A percentile compares a stretch with the other conserved stretches of the same genome.
Conservation (phyloP, 495 filamentous ascomycete genomes). For the Cenococcum geophilum region DNA sequence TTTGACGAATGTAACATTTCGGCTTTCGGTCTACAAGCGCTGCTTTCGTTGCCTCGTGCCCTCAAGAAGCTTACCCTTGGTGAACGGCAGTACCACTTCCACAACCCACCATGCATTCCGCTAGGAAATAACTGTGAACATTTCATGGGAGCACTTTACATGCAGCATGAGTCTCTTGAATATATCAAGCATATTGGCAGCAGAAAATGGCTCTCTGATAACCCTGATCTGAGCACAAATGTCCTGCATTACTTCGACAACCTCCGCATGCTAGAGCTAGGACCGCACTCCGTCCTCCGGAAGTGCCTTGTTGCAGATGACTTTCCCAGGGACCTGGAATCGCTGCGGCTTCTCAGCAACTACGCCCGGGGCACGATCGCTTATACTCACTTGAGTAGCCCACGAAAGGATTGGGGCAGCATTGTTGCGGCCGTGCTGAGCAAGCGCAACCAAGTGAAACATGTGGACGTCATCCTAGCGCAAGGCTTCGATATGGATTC, state of each 20-base stretch:
- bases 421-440: neutral
- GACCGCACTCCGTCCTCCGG: constrained; percentile 10
- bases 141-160: constrained; percentile 15
- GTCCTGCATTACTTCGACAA: constrained; percentile 5
- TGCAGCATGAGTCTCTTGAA: constrained; percentile 22
- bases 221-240: neutral
- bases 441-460: neutral
- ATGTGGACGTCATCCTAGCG: constrained; percentile 3
- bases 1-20: constrained; percentile 29
- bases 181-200: constrained; percentile 16
- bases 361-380: neutral
- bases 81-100: constrained; percentile 19
- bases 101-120: neutral
- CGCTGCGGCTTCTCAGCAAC: constrained; percentile 10
- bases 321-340: constrained; percentile 12
- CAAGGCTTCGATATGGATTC: neutral
- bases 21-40: constrained; percentile 10
- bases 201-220: neutral
- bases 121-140: constrained; percentile 3
- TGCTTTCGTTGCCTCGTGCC: constrained; percentile 19
- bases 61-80: constrained; percentile 23
- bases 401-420: neutral
- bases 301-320: constrained; percentile 1
- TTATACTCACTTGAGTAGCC: neutral
- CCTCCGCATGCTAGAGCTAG: constrained; percentile 14